These are phyloP conservation scores for Cordyceps cateniannulata DNA, from an alignment of 2,329 filamentous ascomycete genomes.

Conservation along the genomic window DNA sequence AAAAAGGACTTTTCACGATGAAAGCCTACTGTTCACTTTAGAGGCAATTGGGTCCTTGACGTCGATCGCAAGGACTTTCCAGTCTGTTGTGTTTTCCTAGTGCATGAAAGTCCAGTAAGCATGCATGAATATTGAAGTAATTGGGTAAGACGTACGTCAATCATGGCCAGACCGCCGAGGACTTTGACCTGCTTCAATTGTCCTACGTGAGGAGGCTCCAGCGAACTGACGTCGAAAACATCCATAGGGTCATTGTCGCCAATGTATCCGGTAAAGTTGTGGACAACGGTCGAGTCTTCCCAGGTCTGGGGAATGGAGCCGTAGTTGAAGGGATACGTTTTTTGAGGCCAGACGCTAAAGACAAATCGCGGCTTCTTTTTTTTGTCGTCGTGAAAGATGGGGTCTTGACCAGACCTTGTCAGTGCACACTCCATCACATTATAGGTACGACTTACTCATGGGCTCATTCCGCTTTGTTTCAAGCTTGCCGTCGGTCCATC, in stretches of 20 bases:
- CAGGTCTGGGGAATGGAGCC: constrained; percentile 39
- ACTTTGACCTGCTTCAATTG: constrained; percentile 37
- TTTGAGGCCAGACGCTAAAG: constrained; percentile 37
- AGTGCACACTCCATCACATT: neutral
- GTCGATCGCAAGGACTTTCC: constrained; percentile 35
- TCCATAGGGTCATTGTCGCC: constrained; percentile 39
- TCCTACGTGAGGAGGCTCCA: constrained; percentile 28
- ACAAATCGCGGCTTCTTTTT: constrained; percentile 31
- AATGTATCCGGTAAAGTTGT: constrained; percentile 29
- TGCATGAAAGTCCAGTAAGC: neutral
- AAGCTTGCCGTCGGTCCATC: constrained; percentile 35
- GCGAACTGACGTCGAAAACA: constrained; percentile 31
- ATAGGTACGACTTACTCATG: constrained; percentile 24
- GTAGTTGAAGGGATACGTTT: constrained; percentile 36
- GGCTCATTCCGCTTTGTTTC: constrained; percentile 33
- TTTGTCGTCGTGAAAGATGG: constrained; percentile 36
- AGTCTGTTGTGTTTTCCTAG: constrained; percentile 31
- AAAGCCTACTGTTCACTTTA: constrained; percentile 26
- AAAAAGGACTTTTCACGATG: neutral
- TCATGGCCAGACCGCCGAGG: constrained; percentile 32
- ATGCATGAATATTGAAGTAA: rapidly evolving
- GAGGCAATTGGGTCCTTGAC: constrained; percentile 31
- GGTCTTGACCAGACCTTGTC: constrained; percentile 21
- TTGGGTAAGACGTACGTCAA: constrained; percentile 23
- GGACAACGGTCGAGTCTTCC: constrained; percentile 35